These are phyloP conservation scores for Acanthamoeba castellanii DNA, from an alignment of 208 protist genomes.

Conservation along the genomic window DNA sequence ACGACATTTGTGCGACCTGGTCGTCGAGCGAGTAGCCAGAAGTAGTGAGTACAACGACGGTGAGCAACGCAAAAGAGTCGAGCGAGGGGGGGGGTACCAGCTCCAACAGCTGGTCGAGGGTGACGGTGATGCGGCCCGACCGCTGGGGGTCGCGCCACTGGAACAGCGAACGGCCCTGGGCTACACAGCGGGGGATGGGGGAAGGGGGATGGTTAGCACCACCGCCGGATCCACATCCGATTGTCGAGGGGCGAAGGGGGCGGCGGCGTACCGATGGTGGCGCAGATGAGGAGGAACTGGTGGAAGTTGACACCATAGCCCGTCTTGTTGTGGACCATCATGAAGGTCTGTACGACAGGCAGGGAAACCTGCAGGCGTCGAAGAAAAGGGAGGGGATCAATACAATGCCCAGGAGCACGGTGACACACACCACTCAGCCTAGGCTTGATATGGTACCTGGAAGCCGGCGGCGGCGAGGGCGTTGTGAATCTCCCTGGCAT, in stretches of 20 bases:
- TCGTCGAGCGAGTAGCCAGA: background rate
- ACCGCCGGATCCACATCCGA: background rate
- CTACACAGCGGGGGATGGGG: background rate
- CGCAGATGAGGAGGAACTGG: conserved; percentile 78
- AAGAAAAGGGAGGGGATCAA: background rate
- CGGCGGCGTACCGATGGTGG: background rate
- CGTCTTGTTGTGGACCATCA: conserved; percentile 72
- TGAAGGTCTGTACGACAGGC: conserved; percentile 68
- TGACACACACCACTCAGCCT: background rate
- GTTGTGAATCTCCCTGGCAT: conserved; percentile 18
- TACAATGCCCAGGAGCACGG: background rate
- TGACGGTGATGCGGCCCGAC: conserved; percentile 76
- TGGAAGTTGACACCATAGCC: conserved; percentile 73
- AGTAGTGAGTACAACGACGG: background rate
- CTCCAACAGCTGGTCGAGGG: conserved; percentile 74
- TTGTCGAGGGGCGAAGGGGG: background rate
- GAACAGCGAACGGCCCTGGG: conserved; percentile 75
- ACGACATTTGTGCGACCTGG: conserved; percentile 29
- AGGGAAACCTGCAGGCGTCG: conserved; percentile 4
- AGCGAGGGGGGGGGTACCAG: background rate
- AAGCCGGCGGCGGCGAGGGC: conserved; percentile 66
- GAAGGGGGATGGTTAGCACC: background rate
- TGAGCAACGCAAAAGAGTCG: background rate
- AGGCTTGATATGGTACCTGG: background rate
- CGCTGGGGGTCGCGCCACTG: conserved; percentile 79